A percentile compares a stretch with the other conserved stretches of the same genome.
Conservation (phyloP, 352 stramenopile genomes). For the Pythium dissotocum region DNA sequence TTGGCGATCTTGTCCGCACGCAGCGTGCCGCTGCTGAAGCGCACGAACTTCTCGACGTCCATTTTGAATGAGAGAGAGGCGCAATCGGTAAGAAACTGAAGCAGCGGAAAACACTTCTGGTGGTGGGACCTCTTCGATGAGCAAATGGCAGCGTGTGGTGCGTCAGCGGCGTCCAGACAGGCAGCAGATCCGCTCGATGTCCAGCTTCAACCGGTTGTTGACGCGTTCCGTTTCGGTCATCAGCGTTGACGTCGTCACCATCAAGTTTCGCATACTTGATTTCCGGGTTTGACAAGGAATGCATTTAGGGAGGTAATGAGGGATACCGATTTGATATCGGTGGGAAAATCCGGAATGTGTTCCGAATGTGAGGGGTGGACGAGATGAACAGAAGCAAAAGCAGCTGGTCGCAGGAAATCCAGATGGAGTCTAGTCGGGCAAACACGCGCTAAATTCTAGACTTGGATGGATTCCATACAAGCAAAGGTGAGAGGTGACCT, state of each 20-base stretch:
- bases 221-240: constrained; percentile 18
- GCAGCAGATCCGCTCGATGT: constrained; percentile 3
- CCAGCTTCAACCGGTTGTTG: constrained; percentile 30
- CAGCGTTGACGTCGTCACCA: constrained; percentile 27
- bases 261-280: constrained; percentile 18
- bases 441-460: neutral
- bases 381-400: neutral
- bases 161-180: constrained; percentile 9
- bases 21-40: constrained; percentile 59
- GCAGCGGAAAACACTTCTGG: neutral
- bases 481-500: no score
- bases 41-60: constrained; percentile 72
- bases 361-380: neutral
- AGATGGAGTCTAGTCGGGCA: neutral
- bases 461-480: neutral
- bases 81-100: neutral
- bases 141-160: constrained; percentile 9
- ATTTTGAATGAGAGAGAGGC: constrained; percentile 18
- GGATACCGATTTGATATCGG: neutral
- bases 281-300: neutral
- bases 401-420: constrained; percentile 3
- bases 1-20: constrained; percentile 85
- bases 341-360: neutral
- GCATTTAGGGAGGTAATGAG: neutral
- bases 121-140: neutral